phyloP scores from a whole-genome alignment of 2,329 filamentous ascomycete genomes.

The Ascochyta clinopodiicola region DNA sequence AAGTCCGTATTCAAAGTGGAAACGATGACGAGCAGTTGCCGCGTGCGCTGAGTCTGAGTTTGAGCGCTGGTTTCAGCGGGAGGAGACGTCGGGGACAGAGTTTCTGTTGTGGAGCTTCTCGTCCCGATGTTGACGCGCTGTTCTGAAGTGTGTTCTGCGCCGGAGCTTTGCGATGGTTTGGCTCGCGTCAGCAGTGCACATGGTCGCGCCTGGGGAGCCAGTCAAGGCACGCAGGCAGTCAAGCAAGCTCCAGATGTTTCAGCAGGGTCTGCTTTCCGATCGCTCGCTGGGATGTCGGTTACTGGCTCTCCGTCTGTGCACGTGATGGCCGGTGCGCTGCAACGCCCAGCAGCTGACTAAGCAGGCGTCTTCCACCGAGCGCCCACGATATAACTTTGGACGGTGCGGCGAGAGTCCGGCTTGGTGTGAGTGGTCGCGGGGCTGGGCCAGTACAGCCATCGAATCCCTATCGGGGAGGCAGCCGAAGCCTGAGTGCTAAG shows the following conservation, averaged over 20 bases:
- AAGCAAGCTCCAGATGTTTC: slow-evolving; percentile 29
- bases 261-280: slow-evolving; percentile 38
- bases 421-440: slow-evolving; percentile 34
- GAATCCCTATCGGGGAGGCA: slow-evolving; percentile 46
- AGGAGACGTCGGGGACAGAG: slow-evolving; percentile 21
- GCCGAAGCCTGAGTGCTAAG: slow-evolving; percentile 35
- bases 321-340: slow-evolving; percentile 15
- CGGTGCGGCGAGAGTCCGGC: slow-evolving; percentile 38
- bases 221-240: slow-evolving; percentile 24
- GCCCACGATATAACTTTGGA: too few species aligned
- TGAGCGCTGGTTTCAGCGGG: slow-evolving; percentile 43
- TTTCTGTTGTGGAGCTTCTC: slow-evolving; percentile 23
- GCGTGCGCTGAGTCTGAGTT: slow-evolving; percentile 41
- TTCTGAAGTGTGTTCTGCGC: slow-evolving; percentile 2
- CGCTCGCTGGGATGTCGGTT: slow-evolving; percentile 31
- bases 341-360: slow-evolving; percentile 31
- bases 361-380: background rate
- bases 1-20: slow-evolving; percentile 38
- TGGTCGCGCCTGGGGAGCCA: slow-evolving; percentile 45
- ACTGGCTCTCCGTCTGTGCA: slow-evolving; percentile 18
- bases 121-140: background rate
- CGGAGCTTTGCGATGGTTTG: slow-evolving; percentile 25
- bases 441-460: slow-evolving; percentile 39
- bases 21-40: slow-evolving; percentile 30
- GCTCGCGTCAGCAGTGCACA: slow-evolving; percentile 43